Conservation (phyloP, 2,329 filamentous ascomycete genomes). For the Trichoderma lentiforme region DNA sequence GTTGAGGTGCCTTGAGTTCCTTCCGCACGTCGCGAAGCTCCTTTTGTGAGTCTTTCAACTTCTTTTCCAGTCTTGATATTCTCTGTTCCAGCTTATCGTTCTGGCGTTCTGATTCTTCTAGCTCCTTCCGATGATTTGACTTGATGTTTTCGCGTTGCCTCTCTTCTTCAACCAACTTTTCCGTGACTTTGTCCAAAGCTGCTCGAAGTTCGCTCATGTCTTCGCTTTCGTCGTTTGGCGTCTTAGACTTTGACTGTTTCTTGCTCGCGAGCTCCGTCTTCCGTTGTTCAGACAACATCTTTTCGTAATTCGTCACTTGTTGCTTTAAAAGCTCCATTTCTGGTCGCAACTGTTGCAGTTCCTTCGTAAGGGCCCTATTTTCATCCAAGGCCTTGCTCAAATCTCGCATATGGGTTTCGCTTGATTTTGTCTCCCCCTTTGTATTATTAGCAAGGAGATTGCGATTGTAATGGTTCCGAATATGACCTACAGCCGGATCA, state of each 20-base stretch:
- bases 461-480: no score
- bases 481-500: conserved; percentile 43
- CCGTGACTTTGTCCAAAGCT: conserved; percentile 36
- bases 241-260: conserved; percentile 41
- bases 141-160: conserved; percentile 45
- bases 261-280: conserved; percentile 83
- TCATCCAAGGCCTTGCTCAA: conserved; percentile 65
- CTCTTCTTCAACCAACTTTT: conserved; percentile 39
- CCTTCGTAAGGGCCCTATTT: conserved; percentile 51
- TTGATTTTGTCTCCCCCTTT: conserved; percentile 67
- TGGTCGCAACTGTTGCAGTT: conserved; percentile 51
- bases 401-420: conserved; percentile 65
- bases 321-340: conserved; percentile 56
- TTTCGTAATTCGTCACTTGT: conserved; percentile 59
- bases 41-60: conserved; percentile 66
- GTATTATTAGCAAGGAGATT: conserved; percentile 8
- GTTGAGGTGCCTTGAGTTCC: conserved; percentile 38
- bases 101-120: conserved; percentile 59
- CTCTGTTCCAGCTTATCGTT: conserved; percentile 67
- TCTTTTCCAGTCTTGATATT: conserved; percentile 65
- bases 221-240: conserved; percentile 33
- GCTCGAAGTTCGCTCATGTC: conserved; percentile 40
- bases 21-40: conserved; percentile 63
- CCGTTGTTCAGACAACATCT: conserved; percentile 73
- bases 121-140: conserved; percentile 50